Base-by-base conservation (phyloP, 257 asterid species). In the Thymus quinquecostatus region DNA sequence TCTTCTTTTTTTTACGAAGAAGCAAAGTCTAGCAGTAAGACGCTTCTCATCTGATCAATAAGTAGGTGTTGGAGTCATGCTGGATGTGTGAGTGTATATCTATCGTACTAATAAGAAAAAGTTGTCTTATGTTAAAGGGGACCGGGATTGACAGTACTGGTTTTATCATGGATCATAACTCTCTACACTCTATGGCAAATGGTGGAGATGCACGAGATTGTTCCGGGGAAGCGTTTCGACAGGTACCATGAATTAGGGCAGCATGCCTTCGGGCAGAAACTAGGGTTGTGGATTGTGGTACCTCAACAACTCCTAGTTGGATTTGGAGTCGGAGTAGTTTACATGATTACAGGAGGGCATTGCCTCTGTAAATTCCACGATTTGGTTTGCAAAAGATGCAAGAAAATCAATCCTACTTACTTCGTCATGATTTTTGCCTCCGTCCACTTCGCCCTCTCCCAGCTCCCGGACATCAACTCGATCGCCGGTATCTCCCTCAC, bases 161-260 rank as follows among this genome's bases (percentile, higher is more conserved):
- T 82, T 27, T 0, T 84, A 33, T 84, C 88, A 10, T 84, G 88
- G 88, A 14, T 84, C 2, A 60, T 80, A 5, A 82, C 89, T 61
- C 72, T 85, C 4, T 82, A 82, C 78, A 55, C 88, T 1, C 13
- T 85, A 32, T 85, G 89, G 87, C 87, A 82, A 73, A 85, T 85
- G 89, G 87, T 85, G 27, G 79, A 85, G 64, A 80, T 85, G 89
- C 89, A 85, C 12, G 87, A 85, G 40, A 73, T 82, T 69, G 81
- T 80, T n/a, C 79, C 78, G 0, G 89, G 87, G 4, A 82, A 70
- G 30, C 89, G 87, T 27, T 85, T 85, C 59, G 89, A 85, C 68
- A 62, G 89, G 50, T 85, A 85, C 61, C 89, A 85, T 34, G 89
- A 85, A 75, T 79, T 85, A 1, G 89, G 89, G n/a, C 86, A 85